Conservation (phyloP, 108 stramenopile genomes). For the Nannochloropsis gaditana region DNA sequence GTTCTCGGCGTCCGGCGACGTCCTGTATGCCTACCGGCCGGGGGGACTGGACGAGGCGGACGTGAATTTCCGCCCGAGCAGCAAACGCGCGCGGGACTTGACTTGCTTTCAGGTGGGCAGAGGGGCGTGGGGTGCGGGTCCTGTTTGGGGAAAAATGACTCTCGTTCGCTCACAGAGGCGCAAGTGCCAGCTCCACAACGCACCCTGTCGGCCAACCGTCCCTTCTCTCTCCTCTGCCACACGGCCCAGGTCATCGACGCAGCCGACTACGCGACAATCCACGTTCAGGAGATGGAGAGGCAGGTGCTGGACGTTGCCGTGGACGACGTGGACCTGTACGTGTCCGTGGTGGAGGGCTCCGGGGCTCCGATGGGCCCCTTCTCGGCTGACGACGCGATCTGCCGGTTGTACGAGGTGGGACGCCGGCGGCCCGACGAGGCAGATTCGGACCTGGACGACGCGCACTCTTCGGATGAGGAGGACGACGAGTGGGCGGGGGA, state of each 20-base stretch:
- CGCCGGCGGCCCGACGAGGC: slow-evolving; percentile 35
- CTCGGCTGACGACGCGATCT: slow-evolving; percentile 22
- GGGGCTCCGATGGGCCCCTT: slow-evolving; percentile 22
- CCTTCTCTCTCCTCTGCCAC: slow-evolving; percentile 20
- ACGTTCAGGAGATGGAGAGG: background rate
- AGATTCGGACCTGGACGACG: slow-evolving; percentile 37
- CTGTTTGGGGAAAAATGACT: background rate
- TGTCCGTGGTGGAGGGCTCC: slow-evolving; percentile 21
- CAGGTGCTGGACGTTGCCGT: background rate
- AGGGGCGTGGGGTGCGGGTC: background rate
- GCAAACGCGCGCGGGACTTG: background rate
- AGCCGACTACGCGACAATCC: background rate
- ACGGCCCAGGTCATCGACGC: slow-evolving; percentile 20
- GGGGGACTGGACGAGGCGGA: background rate
- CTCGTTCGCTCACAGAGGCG: background rate
- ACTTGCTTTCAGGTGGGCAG: background rate
- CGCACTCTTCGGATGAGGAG: slow-evolving; percentile 26
- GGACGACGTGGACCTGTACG: slow-evolving; percentile 29
- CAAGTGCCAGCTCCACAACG: background rate
- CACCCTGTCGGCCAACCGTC: background rate
- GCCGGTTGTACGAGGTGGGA: slow-evolving; percentile 38
- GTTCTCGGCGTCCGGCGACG: slow-evolving; percentile 29
- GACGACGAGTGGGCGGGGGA: slow-evolving; percentile 38
- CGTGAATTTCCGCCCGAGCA: background rate
- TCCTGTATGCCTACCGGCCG: slow-evolving; percentile 32